Evolutionary conservation across 2,329 filamentous ascomycete genomes (phyloP).

Genomic region (Aureobasidium sp.): DNA sequence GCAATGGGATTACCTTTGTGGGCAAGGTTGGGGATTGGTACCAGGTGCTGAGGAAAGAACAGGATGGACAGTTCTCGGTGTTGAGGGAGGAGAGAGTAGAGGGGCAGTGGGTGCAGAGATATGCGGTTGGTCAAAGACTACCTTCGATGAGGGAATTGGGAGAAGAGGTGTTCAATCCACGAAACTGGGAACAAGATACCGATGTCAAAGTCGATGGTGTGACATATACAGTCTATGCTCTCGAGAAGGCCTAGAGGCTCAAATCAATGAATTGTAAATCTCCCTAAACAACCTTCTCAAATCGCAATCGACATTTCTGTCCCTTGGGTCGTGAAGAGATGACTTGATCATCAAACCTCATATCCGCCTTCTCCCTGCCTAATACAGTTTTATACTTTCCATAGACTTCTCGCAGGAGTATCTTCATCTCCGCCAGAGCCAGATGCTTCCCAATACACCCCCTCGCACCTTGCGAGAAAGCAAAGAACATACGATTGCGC

Average conservation of each 20-base stretch:
- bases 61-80: background rate
- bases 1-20: background rate
- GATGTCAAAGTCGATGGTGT: background rate
- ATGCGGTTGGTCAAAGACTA: background rate
- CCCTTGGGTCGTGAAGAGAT: slow-evolving; percentile 16
- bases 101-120: background rate
- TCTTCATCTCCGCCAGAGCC: slow-evolving; percentile 19
- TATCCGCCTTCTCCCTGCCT: slow-evolving; percentile 12
- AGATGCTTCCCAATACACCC: slow-evolving; percentile 18
- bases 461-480: slow-evolving; percentile 17
- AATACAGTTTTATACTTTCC: slow-evolving; percentile 4
- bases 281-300: slow-evolving; percentile 1
- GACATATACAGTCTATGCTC: slow-evolving; percentile 5
- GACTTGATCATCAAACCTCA: slow-evolving; percentile 17
- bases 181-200: background rate
- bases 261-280: too few relatives aligned
- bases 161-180: background rate
- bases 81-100: slow-evolving; percentile 8
- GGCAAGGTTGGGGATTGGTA: slow-evolving; percentile 1
- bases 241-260: background rate
- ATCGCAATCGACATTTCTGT: slow-evolving; percentile 14
- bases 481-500: slow-evolving; percentile 35
- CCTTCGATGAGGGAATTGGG: background rate
- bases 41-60: slow-evolving; percentile 2
- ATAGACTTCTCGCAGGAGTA: slow-evolving; percentile 16